These are phyloP conservation scores for Stylonectria norvegica DNA, from an alignment of 2,329 filamentous ascomycete genomes.

Conservation along the genomic window DNA sequence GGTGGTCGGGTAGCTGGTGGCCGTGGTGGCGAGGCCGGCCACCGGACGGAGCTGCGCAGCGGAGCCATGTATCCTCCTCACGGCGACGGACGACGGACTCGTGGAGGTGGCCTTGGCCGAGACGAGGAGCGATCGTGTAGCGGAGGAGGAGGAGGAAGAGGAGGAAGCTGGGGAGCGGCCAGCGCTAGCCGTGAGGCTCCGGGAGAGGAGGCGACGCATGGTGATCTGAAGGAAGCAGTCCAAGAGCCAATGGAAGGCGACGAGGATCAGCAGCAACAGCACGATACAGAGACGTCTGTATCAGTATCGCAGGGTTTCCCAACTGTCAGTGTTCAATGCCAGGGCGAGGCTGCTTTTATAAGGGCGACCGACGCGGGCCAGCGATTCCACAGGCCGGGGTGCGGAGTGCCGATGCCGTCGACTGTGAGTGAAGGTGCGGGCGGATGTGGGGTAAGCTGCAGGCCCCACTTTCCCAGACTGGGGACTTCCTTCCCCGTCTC, in stretches of 20 bases:
- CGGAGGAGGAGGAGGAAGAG: conserved; percentile 29
- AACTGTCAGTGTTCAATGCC: no score
- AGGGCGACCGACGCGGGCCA: conserved; percentile 4
- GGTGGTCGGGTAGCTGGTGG: conserved; percentile 62
- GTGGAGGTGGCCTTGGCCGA: conserved; percentile 36
- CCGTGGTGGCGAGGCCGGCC: conserved; percentile 51
- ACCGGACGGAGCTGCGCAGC: conserved; percentile 52
- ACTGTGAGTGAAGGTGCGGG: background rate
- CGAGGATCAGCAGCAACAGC: no score
- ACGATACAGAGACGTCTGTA: no score
- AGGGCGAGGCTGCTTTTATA: background rate
- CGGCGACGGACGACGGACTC: conserved; percentile 37
- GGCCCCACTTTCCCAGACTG: background rate
- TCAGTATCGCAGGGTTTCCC: no score
- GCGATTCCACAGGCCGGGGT: no score
- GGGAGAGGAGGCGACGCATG: conserved; percentile 47
- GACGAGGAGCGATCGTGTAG: conserved; percentile 22
- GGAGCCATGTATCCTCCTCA: conserved; percentile 56
- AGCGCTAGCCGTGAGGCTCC: conserved; percentile 36
- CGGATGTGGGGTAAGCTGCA: conserved; percentile 14
- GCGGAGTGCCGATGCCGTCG: background rate
- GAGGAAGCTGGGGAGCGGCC: conserved; percentile 23
- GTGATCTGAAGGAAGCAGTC: conserved; percentile 12
- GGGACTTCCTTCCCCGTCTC: background rate
- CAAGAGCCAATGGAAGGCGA: no score